Evolutionary conservation across 495 filamentous ascomycete species (phyloP).

Genomic region (Neohortaea acidophila): DNA sequence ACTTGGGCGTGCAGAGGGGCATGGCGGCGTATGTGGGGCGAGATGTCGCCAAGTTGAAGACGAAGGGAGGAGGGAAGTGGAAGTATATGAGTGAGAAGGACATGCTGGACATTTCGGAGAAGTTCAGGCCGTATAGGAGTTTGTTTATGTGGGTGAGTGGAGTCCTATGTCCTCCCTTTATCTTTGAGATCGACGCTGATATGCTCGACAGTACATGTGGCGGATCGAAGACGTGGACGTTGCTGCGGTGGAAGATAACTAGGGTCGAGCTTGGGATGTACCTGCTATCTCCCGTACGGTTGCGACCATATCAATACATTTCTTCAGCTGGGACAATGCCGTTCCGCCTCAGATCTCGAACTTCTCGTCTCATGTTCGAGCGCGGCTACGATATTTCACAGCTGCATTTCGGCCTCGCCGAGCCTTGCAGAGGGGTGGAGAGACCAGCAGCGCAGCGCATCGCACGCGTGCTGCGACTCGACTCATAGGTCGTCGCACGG

Average conservation of each 20-base stretch:
- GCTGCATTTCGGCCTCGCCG: too few species aligned
- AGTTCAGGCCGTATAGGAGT: constrained; percentile 68
- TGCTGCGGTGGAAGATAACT: constrained; percentile 7
- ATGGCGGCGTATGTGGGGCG: constrained; percentile 77
- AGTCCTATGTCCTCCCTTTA: constrained; percentile 27
- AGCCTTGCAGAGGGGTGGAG: too few species aligned
- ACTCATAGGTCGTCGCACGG: too few species aligned
- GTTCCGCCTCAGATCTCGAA: too few species aligned
- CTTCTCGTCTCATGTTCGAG: too few species aligned
- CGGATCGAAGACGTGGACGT: constrained; percentile 13
- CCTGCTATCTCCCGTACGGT: too few species aligned
- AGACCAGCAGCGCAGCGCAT: too few species aligned
- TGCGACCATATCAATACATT: too few species aligned
- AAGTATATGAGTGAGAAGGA: constrained; percentile 93
- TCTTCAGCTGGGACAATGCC: too few species aligned
- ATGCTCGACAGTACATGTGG: background rate
- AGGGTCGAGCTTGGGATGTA: too few species aligned
- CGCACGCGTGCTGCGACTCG: too few species aligned
- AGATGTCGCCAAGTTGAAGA: constrained; percentile 72
- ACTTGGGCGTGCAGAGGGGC: constrained; percentile 87
- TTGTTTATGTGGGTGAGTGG: constrained; percentile 69
- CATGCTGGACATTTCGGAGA: constrained; percentile 68
- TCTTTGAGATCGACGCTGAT: constrained; percentile 44
- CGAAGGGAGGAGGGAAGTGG: constrained; percentile 72
- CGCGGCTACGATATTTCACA: too few species aligned